Conservation (phyloP, 345 rosid species). For the Kernera saxatilis region DNA sequence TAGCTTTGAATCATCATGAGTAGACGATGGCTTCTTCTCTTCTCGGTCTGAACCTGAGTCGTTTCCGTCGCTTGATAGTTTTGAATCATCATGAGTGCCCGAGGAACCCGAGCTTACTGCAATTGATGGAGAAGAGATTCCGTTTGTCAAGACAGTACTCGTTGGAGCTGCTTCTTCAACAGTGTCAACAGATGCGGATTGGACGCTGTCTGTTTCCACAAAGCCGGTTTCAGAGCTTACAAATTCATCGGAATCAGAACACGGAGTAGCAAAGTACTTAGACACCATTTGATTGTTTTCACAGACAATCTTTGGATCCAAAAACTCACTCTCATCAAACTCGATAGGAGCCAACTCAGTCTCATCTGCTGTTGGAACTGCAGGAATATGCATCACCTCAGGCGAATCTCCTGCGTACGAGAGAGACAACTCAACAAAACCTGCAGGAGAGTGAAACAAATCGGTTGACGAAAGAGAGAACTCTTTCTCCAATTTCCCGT, state of each 20-base stretch:
- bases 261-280: slow-evolving; percentile 58
- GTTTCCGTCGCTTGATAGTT: slow-evolving; percentile 34
- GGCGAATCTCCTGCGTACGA: slow-evolving; percentile 69
- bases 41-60: slow-evolving; percentile 32
- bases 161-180: slow-evolving; percentile 43
- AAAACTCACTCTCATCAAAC: slow-evolving; percentile 73
- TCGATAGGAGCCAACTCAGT: slow-evolving; percentile 42
- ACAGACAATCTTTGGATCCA: slow-evolving; percentile 79
- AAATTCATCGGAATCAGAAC: slow-evolving; percentile 51
- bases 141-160: slow-evolving; percentile 64
- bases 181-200: slow-evolving; percentile 36
- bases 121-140: slow-evolving; percentile 61
- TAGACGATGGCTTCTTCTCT: slow-evolving; percentile 23
- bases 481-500: slow-evolving; percentile 77
- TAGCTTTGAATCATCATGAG: slow-evolving; percentile 42
- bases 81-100: slow-evolving; percentile 38
- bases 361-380: slow-evolving; percentile 29
- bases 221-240: slow-evolving; percentile 31
- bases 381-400: slow-evolving; percentile 63
- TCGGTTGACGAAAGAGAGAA: slow-evolving; percentile 94
- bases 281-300: slow-evolving; percentile 96
- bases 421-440: slow-evolving; percentile 79
- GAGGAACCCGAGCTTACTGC: slow-evolving; percentile 28
- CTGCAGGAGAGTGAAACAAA: slow-evolving; percentile 89
- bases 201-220: slow-evolving; percentile 47